Base-by-base conservation (phyloP, 306 rosid genomes). In the Cyclanthera cordifolia region DNA sequence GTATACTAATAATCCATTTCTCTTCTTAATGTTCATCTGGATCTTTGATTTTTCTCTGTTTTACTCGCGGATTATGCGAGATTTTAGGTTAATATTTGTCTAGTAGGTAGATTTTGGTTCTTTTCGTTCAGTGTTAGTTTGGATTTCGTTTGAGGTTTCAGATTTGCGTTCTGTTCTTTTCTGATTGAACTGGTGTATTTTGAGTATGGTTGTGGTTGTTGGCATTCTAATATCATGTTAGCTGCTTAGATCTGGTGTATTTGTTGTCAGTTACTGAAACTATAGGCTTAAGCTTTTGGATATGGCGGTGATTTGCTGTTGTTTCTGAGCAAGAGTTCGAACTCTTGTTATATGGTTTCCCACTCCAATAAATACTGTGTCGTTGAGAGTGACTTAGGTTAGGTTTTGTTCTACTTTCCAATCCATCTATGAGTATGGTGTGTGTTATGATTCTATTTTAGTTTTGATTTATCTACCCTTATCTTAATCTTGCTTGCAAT, bases 1-100 rank as follows among this genome's bases (percentile, higher is more conserved):
- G 87, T 83, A 17, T 60, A 43, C 8, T 11, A 43, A 10, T 2
- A 47, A 55, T 11, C 69, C 24, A 20, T 37, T 49, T 70, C 25
- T 4, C 11, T 19, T 39, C 8, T 20, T 20, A 1, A 3, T 15
- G 6, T 23, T 15, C 0, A 0, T 46, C 14, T 66, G 24, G 70
- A 66, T 66, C 70, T 66, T 1, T 23, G 19, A 2, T 70, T 71
- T 41, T 64, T 45, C 32, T 32, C 4, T 19, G 0, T 28, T 66
- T 16, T 12, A 7, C 14, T 39, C 4, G n/a, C 39, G 49, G 54
- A 17, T 46, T 41, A 0, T 13, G 17, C 24, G 1, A 24, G 3
- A 0, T 50, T 45, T 27, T 17, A 0, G 39, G 1, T 14, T 6
- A 7, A 45, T 65, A 7, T 45, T 12, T 45, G 3, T 8, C 46